Evolutionary conservation across 1,284 basidiomycete genomes (phyloP).

Genomic region (Boletus mariae): DNA sequence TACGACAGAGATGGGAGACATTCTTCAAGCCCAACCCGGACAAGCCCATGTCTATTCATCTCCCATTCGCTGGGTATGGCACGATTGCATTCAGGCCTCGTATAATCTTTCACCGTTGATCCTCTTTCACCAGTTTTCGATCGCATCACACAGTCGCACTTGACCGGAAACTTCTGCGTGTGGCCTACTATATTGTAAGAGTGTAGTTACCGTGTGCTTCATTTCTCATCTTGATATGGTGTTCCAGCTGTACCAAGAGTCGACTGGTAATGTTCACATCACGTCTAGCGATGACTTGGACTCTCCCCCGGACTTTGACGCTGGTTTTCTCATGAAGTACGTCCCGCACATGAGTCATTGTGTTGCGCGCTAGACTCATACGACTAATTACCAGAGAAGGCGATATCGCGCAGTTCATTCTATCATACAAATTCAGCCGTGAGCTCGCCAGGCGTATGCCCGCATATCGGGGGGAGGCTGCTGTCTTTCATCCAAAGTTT

Average conservation of each 20-base stretch:
- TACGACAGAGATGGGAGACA: slow-evolving; percentile 38
- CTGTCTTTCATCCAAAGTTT: slow-evolving; percentile 48
- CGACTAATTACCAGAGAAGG: not conserved
- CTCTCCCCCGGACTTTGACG: slow-evolving; percentile 22
- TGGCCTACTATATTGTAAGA: slow-evolving; percentile 19
- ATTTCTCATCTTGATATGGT: not conserved
- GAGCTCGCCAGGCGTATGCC: slow-evolving; percentile 49
- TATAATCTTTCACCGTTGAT: not conserved
- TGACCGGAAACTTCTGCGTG: slow-evolving; percentile 9
- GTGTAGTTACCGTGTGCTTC: not conserved
- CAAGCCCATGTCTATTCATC: slow-evolving; percentile 20
- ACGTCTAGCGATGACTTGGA: slow-evolving; percentile 22
- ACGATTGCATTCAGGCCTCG: too few relatives aligned
- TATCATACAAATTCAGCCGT: slow-evolving; percentile 39
- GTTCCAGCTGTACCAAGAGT: slow-evolving; percentile 25
- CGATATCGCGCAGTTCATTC: not conserved
- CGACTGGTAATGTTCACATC: slow-evolving; percentile 28
- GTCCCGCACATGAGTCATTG: not conserved
- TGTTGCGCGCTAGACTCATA: not conserved
- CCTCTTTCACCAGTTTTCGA: slow-evolving; percentile 4
- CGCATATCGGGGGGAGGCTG: slow-evolving; percentile 51
- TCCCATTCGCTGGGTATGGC: slow-evolving; percentile 12
- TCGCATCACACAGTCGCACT: not conserved
- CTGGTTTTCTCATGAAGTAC: slow-evolving; percentile 10
- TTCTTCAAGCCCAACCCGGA: slow-evolving; percentile 31